Base-by-base conservation (phyloP, 768 basidiomycete genomes). In the Mycena crocata region DNA sequence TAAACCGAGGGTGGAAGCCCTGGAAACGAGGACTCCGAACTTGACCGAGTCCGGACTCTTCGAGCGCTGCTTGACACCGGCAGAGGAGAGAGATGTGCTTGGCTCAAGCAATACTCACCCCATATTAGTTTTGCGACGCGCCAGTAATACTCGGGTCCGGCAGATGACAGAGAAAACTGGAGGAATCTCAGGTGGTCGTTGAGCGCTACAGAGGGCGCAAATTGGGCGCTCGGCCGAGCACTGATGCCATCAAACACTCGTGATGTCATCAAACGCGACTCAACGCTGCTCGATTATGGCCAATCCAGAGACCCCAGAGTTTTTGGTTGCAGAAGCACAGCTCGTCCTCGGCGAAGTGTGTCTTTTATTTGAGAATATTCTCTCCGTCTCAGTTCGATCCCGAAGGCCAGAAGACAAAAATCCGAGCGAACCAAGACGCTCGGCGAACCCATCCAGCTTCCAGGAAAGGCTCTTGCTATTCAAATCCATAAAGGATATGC, bases 381-480 rank as follows among this genome's bases (percentile, higher is more conserved):
- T 52, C 48, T 32, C 45, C 48, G 56, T 64, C 51, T 57, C 66
- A 71, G 54, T 50, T 50, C 39, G 52, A 49, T 28, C 57, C 28
- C 52, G 23, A 65, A 94, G 92, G 86, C 87, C n/a, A 87, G 93
- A 51, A 85, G 87, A 72, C 78, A 85, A 73, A 98, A 97, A 75
- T 82, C 93, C 19, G 85, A 90, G 68, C 84, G 85, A 52, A 90
- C 85, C 39, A 93, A 92, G 71, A 78, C 85, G 3, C 78, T 93
- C 24, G 97, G 97, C 2, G 83, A 87, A 26, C 96, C 97, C 3
- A 90, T 98, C 62, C 82, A 89, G 57, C 84, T 98, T 37, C 73
- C 83, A 9, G 92, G 91, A 31, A 95, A 91, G 73, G 89, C 95
- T 5, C 79, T 98, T 39, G 88, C 85, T 26, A 82, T 98, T 8